These are phyloP conservation scores for Cubamyces sp. DNA, from an alignment of 768 basidiomycete genomes.

Conservation along the genomic window DNA sequence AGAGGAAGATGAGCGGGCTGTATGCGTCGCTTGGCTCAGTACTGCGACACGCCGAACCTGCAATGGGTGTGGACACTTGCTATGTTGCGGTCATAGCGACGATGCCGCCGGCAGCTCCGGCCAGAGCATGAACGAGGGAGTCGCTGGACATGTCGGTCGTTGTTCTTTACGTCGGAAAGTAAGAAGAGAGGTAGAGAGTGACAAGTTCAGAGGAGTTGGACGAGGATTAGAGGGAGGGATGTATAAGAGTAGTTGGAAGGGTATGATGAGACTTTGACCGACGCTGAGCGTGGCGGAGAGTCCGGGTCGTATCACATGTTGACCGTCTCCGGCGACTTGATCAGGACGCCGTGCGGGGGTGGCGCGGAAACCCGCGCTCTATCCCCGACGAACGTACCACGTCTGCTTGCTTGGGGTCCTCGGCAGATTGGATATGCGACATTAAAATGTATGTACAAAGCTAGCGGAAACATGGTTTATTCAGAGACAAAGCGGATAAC, in stretches of 20 bases:
- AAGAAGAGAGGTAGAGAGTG: neutral
- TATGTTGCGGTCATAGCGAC: conserved; percentile 90
- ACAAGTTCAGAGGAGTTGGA: neutral
- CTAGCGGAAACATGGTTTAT: too few relatives aligned
- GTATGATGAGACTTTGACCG: conserved; percentile 6
- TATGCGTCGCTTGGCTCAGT: neutral
- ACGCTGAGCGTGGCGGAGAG: neutral
- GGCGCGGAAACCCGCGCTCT: conserved; percentile 2
- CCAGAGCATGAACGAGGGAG: conserved; percentile 82
- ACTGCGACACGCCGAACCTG: too few relatives aligned
- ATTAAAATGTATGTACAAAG: too few relatives aligned
- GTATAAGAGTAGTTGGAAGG: neutral
- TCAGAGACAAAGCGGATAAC: too few relatives aligned
- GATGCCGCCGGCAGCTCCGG: conserved; percentile 91
- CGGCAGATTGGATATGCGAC: too few relatives aligned
- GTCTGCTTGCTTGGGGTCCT: neutral
- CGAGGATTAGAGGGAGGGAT: neutral
- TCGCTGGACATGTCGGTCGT: conserved; percentile 48
- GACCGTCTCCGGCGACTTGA: conserved; percentile 5
- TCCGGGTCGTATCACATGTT: conserved; percentile 14
- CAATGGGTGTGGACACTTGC: conserved; percentile 45
- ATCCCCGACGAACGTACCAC: neutral
- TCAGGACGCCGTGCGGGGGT: conserved; percentile 10
- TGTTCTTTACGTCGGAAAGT: neutral
- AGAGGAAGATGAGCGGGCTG: conserved; percentile 90